These are phyloP conservation scores for Boletus coccyginus DNA, from an alignment of 768 basidiomycete genomes.

Conservation along the genomic window DNA sequence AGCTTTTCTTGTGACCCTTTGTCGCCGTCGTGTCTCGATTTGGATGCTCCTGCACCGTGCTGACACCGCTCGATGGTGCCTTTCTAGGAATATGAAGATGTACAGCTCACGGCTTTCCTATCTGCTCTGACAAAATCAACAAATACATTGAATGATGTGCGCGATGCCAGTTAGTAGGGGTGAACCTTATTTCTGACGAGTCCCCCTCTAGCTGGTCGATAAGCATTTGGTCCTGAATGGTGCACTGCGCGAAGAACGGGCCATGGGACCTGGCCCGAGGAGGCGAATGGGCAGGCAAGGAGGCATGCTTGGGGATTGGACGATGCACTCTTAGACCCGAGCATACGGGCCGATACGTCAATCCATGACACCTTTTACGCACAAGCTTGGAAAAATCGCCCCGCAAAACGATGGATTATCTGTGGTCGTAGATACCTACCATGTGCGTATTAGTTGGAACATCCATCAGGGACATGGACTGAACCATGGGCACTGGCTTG, in stretches of 20 bases:
- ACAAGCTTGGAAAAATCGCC: neutral
- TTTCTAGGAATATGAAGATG: constrained; percentile 89
- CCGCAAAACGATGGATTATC: neutral
- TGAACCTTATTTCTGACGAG: constrained; percentile 2
- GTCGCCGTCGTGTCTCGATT: neutral
- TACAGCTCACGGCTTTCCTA: constrained; percentile 87
- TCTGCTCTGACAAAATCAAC: constrained; percentile 87
- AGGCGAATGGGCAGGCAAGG: constrained; percentile 51
- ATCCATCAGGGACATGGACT: neutral
- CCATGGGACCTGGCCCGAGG: constrained; percentile 43
- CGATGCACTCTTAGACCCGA: constrained; percentile 40
- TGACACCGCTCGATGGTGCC: neutral
- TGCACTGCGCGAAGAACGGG: constrained; percentile 49
- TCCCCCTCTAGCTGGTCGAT: constrained; percentile 59
- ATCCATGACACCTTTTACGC: neutral
- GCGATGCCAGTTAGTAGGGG: constrained; percentile 25
- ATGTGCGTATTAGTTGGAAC: neutral
- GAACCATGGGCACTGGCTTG: neutral
- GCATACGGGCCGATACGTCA: neutral
- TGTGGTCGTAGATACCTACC: neutral
- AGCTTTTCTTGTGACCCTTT: neutral
- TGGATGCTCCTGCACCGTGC: neutral
- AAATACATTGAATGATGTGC: constrained; percentile 83
- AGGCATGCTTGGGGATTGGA: constrained; percentile 52
- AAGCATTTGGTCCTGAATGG: constrained; percentile 67